A percentile compares a stretch with the other conserved stretches of the same genome.
Evolutionary conservation across 2,329 filamentous ascomycete genomes (phyloP).

Genomic region (Fusarium mangiferae): DNA sequence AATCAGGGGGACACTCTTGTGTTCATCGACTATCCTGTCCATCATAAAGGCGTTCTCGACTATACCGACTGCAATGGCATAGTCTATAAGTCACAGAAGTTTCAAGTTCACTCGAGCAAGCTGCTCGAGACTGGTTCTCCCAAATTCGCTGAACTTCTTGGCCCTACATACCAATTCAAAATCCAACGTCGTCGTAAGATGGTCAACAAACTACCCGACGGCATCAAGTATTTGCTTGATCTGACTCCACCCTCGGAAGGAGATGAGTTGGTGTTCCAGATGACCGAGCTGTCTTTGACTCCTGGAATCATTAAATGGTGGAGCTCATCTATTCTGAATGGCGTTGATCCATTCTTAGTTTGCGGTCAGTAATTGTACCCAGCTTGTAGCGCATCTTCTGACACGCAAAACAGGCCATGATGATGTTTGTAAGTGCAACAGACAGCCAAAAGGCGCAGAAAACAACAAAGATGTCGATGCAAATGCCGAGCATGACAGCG

Average conservation of each 20-base stretch:
- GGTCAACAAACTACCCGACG: slow-evolving; percentile 50
- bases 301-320: slow-evolving; percentile 67
- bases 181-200: slow-evolving; percentile 51
- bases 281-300: slow-evolving; percentile 68
- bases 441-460: background rate
- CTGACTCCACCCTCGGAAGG: slow-evolving; percentile 71
- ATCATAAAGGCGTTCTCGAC: slow-evolving; percentile 21
- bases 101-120: slow-evolving; percentile 59
- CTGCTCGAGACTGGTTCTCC: slow-evolving; percentile 58
- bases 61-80: slow-evolving; percentile 51
- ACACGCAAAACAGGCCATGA: slow-evolving; percentile 51
- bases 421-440: slow-evolving; percentile 51
- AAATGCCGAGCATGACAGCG: background rate
- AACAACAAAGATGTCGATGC: background rate
- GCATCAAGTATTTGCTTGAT: slow-evolving; percentile 69
- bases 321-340: slow-evolving; percentile 50
- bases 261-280: slow-evolving; percentile 69
- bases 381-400: background rate
- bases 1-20: slow-evolving; percentile 57
- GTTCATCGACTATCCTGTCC: slow-evolving; percentile 53
- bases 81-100: slow-evolving; percentile 48
- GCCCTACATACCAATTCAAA: slow-evolving; percentile 54
- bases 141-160: slow-evolving; percentile 59
- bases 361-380: background rate
- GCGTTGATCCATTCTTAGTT: slow-evolving; percentile 46